Percentiles rank a stretch among this genome's conserved stretches.
phyloP scores from a whole-genome alignment of 2,329 filamentous ascomycete species.

The Rutstroemia sydowiana region DNA sequence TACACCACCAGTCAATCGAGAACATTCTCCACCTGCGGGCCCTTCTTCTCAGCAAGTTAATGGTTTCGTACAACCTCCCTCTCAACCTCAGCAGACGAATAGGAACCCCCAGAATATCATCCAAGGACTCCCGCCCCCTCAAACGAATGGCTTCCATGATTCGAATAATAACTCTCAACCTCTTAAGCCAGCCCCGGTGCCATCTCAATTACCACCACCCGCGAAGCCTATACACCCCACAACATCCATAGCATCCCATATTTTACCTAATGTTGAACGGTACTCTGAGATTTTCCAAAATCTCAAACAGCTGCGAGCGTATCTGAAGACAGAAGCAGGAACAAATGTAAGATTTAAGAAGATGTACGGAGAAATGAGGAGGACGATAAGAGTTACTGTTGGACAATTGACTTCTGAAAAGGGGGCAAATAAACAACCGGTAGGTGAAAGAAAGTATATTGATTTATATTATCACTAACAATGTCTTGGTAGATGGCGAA shows the following conservation, averaged over 20 bases:
- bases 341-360: constrained; percentile 50
- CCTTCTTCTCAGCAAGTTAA: neutral
- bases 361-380: constrained; percentile 66
- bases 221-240: constrained; percentile 2
- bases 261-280: constrained; percentile 32
- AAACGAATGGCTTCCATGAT: neutral
- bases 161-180: neutral
- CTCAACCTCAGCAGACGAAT: constrained; percentile 1
- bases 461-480: neutral
- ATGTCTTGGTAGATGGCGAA: constrained; percentile 27
- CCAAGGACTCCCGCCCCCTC: neutral
- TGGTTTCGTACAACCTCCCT: neutral
- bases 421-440: constrained; percentile 51
- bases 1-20: no score
- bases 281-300: constrained; percentile 56
- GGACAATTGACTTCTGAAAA: constrained; percentile 65
- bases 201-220: neutral
- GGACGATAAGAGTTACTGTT: constrained; percentile 61
- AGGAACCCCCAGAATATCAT: neutral
- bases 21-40: no score
- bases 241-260: constrained; percentile 8
- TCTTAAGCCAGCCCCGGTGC: neutral
- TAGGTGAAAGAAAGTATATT: constrained; percentile 31
- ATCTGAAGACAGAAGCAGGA: constrained; percentile 47
- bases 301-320: constrained; percentile 53